phyloP scores from a whole-genome alignment of 768 basidiomycete species.

The Candolleomyces eurysporus region DNA sequence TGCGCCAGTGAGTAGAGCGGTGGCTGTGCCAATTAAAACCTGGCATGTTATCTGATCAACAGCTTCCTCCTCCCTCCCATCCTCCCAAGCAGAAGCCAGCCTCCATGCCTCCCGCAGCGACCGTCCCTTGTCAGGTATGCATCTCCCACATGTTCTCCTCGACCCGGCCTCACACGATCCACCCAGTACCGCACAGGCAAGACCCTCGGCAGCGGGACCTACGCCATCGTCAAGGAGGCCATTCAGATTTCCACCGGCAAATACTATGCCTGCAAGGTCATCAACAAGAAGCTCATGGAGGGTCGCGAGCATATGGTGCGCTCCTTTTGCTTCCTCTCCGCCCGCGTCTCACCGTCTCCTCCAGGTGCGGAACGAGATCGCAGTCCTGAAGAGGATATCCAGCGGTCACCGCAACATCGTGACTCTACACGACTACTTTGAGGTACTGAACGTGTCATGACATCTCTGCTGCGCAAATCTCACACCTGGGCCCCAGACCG shows the following conservation, averaged over 20 bases:
- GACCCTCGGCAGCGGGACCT: conserved; percentile 88
- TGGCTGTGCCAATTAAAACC: conserved; percentile 10
- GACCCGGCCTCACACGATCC: background rate
- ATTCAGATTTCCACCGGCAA: conserved; percentile 88
- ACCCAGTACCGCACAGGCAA: conserved; percentile 82
- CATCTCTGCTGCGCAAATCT: background rate
- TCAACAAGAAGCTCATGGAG: conserved; percentile 99
- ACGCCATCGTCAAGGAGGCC: conserved; percentile 94
- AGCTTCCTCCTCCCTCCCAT: conserved; percentile 10
- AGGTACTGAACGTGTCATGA: conserved; percentile 46
- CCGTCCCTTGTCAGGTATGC: conserved; percentile 48
- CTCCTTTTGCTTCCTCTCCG: conserved; percentile 1
- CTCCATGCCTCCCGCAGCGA: conserved; percentile 22
- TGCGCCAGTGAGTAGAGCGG: background rate
- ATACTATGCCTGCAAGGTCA: conserved; percentile 99
- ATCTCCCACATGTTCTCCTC: conserved; percentile 6
- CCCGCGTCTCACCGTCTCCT: background rate
- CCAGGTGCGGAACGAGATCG: conserved; percentile 95
- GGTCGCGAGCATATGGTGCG: conserved; percentile 96
- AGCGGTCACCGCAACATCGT: conserved; percentile 90
- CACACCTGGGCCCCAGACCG: conserved; percentile 48
- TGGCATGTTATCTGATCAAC: conserved; percentile 11
- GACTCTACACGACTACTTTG: conserved; percentile 94
- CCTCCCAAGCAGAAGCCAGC: conserved; percentile 4
- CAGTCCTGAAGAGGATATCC: conserved; percentile 90